Conservation (phyloP, 2,329 filamentous ascomycete genomes). For the Arthroderma sp. region DNA sequence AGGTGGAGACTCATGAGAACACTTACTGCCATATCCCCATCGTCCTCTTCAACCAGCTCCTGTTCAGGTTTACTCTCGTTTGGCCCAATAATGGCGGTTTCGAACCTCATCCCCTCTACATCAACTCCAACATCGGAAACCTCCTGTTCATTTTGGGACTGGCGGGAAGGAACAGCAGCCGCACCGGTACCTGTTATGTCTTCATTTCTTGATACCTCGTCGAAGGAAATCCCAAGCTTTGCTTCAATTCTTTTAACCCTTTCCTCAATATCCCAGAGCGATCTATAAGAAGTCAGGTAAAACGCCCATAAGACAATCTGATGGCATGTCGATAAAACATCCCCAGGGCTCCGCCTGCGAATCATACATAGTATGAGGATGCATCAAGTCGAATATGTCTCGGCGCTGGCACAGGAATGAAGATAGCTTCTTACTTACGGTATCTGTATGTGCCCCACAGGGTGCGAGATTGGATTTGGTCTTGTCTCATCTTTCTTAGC, state of each 20-base stretch:
- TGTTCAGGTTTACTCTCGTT: not conserved
- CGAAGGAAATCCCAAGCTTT: not conserved
- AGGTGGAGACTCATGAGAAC: not conserved
- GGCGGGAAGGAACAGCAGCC: not conserved
- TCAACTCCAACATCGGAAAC: not conserved
- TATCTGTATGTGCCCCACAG: not conserved
- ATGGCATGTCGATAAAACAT: not conserved
- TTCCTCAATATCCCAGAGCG: not conserved
- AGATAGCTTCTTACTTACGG: not conserved
- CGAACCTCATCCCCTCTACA: not conserved
- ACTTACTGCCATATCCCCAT: not conserved
- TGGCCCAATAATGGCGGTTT: not conserved
- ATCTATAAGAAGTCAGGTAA: not conserved
- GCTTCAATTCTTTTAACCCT: slow-evolving; percentile 7
- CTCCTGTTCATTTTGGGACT: not conserved
- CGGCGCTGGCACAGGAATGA: not conserved
- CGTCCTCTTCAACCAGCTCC: not conserved
- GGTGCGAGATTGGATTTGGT: not conserved
- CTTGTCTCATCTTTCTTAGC: not conserved
- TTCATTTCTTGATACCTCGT: slow-evolving; percentile 5
- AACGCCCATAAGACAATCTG: not conserved
- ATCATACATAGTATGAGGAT: not conserved
- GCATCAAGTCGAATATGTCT: not conserved
- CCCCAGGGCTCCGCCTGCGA: not conserved
- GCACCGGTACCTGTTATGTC: not conserved